Conservation (phyloP, 2,329 filamentous ascomycete genomes). For the Arthrobotrys iridis region DNA sequence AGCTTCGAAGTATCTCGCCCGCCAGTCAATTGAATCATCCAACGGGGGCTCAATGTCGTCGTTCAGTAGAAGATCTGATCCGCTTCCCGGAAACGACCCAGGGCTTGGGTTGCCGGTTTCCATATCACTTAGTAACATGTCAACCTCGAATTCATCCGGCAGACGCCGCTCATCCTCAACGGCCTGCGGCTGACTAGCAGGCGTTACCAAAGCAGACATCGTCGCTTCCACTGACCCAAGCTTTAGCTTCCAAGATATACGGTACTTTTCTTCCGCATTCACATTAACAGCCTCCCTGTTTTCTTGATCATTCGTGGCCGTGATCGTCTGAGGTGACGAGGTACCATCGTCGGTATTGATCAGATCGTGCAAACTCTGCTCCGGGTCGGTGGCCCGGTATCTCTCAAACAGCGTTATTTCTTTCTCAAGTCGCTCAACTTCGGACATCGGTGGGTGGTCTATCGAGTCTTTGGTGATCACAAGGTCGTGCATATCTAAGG, state of each 20-base stretch:
- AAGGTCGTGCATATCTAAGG: slow-evolving; percentile 42
- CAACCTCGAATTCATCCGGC: slow-evolving; percentile 31
- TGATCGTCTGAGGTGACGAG: slow-evolving; percentile 36
- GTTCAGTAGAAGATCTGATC: slow-evolving; percentile 37
- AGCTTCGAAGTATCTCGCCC: slow-evolving; percentile 40
- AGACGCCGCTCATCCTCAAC: slow-evolving; percentile 37
- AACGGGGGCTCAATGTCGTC: slow-evolving; percentile 44
- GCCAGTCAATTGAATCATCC: slow-evolving; percentile 32
- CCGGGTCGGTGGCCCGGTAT: slow-evolving; percentile 28
- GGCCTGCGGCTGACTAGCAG: not conserved
- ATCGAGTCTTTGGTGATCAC: slow-evolving; percentile 20
- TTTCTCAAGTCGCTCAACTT: slow-evolving; percentile 39
- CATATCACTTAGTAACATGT: slow-evolving; percentile 52
- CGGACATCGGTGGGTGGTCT: slow-evolving; percentile 19
- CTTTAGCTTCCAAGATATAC: slow-evolving; percentile 49
- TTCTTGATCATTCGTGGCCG: slow-evolving; percentile 28
- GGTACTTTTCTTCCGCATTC: slow-evolving; percentile 12
- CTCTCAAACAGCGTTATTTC: slow-evolving; percentile 47
- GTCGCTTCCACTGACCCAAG: slow-evolving; percentile 40
- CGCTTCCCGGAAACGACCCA: slow-evolving; percentile 44
- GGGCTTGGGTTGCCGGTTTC: slow-evolving; percentile 48
- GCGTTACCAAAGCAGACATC: slow-evolving; percentile 25
- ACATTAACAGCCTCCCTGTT: not conserved
- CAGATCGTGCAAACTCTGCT: slow-evolving; percentile 44
- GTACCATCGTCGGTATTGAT: slow-evolving; percentile 37